A percentile compares a stretch with the other conserved stretches of the same genome.
These are phyloP conservation scores for Clonostachys rosea DNA, from an alignment of 2,329 filamentous ascomycete genomes.

Conservation along the genomic window DNA sequence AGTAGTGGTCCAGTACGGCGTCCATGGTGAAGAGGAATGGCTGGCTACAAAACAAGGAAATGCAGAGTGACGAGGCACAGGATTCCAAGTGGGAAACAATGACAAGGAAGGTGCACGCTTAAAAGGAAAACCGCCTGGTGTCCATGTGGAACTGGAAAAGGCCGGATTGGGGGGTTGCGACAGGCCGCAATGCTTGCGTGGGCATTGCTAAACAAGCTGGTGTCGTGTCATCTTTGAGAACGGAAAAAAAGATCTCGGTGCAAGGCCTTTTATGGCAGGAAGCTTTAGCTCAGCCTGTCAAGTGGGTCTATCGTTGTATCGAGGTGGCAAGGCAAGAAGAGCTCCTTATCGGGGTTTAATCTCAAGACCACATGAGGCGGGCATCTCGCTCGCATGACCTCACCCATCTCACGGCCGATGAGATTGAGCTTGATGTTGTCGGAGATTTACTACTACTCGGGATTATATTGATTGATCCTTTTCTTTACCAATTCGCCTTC, in stretches of 20 bases:
- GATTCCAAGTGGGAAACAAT: background rate
- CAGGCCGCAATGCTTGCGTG: conserved; percentile 15
- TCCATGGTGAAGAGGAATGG: conserved; percentile 15
- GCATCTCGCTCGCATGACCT: too few relatives aligned
- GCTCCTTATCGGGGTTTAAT: too few relatives aligned
- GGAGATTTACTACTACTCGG: too few relatives aligned
- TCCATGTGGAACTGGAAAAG: conserved; percentile 11
- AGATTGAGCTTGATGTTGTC: too few relatives aligned
- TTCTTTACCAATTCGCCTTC: too few relatives aligned
- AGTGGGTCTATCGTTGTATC: too few relatives aligned
- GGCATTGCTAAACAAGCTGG: conserved; percentile 21
- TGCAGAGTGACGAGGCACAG: background rate
- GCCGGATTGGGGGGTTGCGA: conserved; percentile 9
- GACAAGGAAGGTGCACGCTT: conserved; percentile 7
- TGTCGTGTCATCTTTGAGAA: conserved; percentile 24
- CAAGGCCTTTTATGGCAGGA: background rate
- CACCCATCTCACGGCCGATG: too few relatives aligned
- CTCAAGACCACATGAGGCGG: too few relatives aligned
- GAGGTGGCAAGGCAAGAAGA: too few relatives aligned
- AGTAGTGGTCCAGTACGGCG: conserved; percentile 23
- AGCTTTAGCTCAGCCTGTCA: conserved; percentile 2
- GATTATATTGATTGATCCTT: too few relatives aligned
- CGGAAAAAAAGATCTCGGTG: background rate
- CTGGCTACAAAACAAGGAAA: too few relatives aligned
- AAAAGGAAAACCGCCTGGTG: conserved; percentile 4